Conservation (phyloP, 495 filamentous ascomycete species). For the Peziza echinospora region DNA sequence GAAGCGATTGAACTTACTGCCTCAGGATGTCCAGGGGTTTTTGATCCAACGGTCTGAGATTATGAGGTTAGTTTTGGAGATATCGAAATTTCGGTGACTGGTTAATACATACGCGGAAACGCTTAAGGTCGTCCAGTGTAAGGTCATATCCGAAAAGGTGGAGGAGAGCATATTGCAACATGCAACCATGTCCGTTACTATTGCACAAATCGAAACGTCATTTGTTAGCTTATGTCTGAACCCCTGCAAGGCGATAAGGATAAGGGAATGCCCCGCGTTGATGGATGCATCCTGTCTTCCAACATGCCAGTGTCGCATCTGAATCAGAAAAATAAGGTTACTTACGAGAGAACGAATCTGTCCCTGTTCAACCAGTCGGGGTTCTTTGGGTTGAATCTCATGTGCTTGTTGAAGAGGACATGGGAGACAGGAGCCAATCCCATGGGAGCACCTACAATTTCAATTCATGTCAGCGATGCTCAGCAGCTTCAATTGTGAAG, state of each 20-base stretch:
- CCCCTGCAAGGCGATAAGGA: background rate
- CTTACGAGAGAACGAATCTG: constrained; percentile 97
- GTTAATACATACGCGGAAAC: constrained; percentile 57
- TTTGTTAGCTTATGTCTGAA: constrained; percentile 1
- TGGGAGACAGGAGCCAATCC: constrained; percentile 95
- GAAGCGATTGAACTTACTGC: constrained; percentile 22
- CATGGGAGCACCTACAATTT: constrained; percentile 81
- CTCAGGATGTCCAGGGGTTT: constrained; percentile 92
- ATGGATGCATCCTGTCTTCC: no score
- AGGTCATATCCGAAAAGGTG: constrained; percentile 86
- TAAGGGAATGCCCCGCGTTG: background rate
- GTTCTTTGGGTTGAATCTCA: constrained; percentile 99
- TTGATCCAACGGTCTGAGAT: constrained; percentile 22
- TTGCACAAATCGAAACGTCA: constrained; percentile 9
- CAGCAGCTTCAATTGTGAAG: no score
- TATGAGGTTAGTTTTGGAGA: background rate
- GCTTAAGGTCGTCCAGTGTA: constrained; percentile 75
- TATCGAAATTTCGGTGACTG: background rate
- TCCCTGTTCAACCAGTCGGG: constrained; percentile 91
- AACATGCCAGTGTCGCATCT: no score
- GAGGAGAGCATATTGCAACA: constrained; percentile 96
- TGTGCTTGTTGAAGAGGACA: constrained; percentile 96
- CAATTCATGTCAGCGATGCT: no score
- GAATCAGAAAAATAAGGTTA: constrained; percentile 13
- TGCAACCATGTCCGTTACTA: constrained; percentile 96